Percentiles rank a stretch among this genome's conserved stretches.
Evolutionary conservation across 139 green algal species (phyloP).

Genomic region (Tetraselmis chui): DNA sequence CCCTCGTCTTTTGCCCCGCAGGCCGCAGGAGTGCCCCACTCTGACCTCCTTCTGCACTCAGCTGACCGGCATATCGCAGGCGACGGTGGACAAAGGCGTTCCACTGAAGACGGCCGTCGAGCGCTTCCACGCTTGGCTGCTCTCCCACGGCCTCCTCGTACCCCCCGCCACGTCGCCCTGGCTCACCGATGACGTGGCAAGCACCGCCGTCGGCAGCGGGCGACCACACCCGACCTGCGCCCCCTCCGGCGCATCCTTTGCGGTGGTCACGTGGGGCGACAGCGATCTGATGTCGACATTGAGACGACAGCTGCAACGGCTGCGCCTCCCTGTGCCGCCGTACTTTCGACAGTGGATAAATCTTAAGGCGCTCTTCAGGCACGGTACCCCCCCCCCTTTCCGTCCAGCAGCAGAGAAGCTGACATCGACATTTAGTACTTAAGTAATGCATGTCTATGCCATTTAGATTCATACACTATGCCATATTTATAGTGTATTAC

Average conservation of each 20-base stretch:
- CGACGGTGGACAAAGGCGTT: not conserved
- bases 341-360: constrained; percentile 7
- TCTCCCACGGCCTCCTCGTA: not conserved
- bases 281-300: constrained; percentile 1
- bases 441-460: no score
- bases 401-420: no score
- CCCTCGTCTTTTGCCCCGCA: no score
- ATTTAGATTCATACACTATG: no score
- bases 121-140: not conserved
- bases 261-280: not conserved
- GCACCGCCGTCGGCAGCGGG: not conserved
- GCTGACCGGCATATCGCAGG: constrained; percentile 1
- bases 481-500: no score
- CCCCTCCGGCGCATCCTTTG: no score
- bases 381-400: not conserved
- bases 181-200: not conserved
- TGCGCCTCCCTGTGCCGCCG: not conserved
- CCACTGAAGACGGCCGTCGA: not conserved
- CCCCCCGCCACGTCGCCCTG: not conserved
- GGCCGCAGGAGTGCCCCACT: not conserved
- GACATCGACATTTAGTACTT: no score
- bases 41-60: constrained; percentile 6
- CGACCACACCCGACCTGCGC: no score
- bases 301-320: not conserved
- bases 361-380: not conserved